Evolutionary conservation across 2,329 filamentous ascomycete genomes (phyloP).

Genomic region (Colletotrichum filicis): DNA sequence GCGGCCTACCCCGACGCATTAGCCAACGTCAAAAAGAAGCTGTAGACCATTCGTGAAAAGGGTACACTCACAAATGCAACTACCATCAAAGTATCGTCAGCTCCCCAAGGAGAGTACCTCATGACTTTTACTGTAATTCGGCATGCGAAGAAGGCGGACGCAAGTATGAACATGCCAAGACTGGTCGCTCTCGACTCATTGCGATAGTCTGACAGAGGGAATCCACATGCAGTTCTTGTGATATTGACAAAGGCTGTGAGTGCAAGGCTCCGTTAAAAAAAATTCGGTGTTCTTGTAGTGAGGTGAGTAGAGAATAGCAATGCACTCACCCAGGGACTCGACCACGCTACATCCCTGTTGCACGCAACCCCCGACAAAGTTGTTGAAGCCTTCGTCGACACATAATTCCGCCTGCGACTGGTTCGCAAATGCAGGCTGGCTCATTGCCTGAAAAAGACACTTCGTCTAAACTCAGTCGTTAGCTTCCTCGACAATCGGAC

Average conservation of each 20-base stretch:
- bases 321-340: slow-evolving; percentile 4
- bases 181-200: slow-evolving; percentile 8
- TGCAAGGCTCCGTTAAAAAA: background rate
- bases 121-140: slow-evolving; percentile 2
- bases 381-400: slow-evolving; percentile 16
- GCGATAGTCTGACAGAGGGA: slow-evolving; percentile 11
- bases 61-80: background rate
- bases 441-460: slow-evolving; percentile 4
- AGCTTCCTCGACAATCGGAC: background rate
- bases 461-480: background rate
- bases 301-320: background rate
- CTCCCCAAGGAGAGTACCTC: slow-evolving; percentile 1
- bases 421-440: slow-evolving; percentile 8
- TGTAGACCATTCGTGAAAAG: too few relatives aligned
- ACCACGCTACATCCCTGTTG: slow-evolving; percentile 5
- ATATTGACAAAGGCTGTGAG: slow-evolving; percentile 17
- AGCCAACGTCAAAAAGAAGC: background rate
- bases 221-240: slow-evolving; percentile 9
- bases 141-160: slow-evolving; percentile 8
- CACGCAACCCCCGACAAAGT: background rate
- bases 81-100: slow-evolving; percentile 5
- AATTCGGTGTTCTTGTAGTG: too few relatives aligned
- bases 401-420: slow-evolving; percentile 17
- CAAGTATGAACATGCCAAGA: slow-evolving; percentile 14
- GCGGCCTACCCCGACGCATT: background rate